A percentile compares a stretch with the other conserved stretches of the same genome.
phyloP scores from a whole-genome alignment of 2,329 filamentous ascomycete genomes.

The Podosphaera aphanis region DNA sequence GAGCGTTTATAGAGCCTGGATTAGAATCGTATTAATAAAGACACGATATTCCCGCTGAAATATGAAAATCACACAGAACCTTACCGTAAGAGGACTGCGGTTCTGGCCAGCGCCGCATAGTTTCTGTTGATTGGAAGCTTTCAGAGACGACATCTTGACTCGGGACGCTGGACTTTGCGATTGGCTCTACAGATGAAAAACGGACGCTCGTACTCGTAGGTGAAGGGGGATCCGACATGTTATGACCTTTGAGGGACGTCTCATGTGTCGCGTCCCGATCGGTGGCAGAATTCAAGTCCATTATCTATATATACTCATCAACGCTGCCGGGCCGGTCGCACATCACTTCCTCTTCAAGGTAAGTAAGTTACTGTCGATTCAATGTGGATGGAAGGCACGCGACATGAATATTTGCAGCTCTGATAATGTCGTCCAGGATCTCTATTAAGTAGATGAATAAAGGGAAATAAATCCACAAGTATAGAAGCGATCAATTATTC shows the following conservation, averaged over 20 bases:
- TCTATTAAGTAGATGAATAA: too few relatives aligned
- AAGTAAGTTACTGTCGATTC: background rate
- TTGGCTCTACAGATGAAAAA: constrained; percentile 11
- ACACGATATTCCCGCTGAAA: too few relatives aligned
- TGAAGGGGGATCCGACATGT: constrained; percentile 18
- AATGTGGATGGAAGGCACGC: background rate
- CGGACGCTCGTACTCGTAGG: constrained; percentile 27
- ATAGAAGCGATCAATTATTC: too few relatives aligned
- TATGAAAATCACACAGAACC: too few relatives aligned
- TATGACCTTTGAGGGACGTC: background rate
- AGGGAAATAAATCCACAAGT: too few relatives aligned
- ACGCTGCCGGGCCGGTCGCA: background rate
- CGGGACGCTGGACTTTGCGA: constrained; percentile 1
- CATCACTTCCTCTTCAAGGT: background rate
- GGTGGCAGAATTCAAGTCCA: background rate
- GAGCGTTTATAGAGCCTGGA: constrained; percentile 11
- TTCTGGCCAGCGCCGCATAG: constrained; percentile 33
- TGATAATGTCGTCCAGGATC: too few relatives aligned
- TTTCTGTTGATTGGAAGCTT: constrained; percentile 35
- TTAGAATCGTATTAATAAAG: too few relatives aligned
- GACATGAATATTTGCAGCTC: background rate
- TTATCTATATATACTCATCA: background rate
- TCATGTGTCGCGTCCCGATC: background rate
- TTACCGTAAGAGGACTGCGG: constrained; percentile 27
- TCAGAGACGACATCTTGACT: constrained; percentile 24